phyloP scores from a whole-genome alignment of 768 basidiomycete genomes.

The Suillus brevipes region DNA sequence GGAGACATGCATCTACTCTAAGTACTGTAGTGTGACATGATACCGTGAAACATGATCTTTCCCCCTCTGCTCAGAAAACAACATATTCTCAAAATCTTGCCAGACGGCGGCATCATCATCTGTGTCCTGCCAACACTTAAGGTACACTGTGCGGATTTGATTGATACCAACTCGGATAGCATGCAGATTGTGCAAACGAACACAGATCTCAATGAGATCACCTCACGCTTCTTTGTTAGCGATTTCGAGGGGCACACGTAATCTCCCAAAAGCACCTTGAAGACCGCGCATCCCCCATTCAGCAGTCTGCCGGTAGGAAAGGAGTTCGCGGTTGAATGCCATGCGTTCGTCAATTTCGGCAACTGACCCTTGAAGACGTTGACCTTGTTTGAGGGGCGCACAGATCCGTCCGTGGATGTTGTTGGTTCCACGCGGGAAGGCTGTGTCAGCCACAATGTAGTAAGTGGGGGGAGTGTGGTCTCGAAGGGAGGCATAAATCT shows the following conservation, averaged over 20 bases:
- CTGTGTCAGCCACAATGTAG: not conserved
- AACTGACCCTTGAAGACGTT: too few relatives aligned
- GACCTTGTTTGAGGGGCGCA: conserved; percentile 35
- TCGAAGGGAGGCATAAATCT: not conserved
- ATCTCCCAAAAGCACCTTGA: conserved; percentile 47
- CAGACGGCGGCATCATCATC: conserved; percentile 33
- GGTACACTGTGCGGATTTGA: conserved; percentile 44
- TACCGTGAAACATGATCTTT: too few relatives aligned
- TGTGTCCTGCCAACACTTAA: conserved; percentile 36
- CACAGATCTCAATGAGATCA: conserved; percentile 38
- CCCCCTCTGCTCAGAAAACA: conserved; percentile 26
- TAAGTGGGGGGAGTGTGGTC: not conserved
- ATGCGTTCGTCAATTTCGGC: too few relatives aligned
- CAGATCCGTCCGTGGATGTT: not conserved
- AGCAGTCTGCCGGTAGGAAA: conserved; percentile 46
- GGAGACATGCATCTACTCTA: too few relatives aligned
- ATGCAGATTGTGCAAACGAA: conserved; percentile 38
- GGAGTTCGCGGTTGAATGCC: not conserved
- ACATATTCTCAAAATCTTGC: conserved; percentile 37
- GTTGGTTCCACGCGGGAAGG: not conserved
- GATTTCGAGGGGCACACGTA: conserved; percentile 43
- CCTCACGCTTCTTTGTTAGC: conserved; percentile 23
- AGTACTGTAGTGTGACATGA: too few relatives aligned
- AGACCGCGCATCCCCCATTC: conserved; percentile 52
- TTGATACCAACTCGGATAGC: conserved; percentile 40